Evolutionary conservation across 768 basidiomycete species (phyloP).

Genomic region (Tricholoma bakamatsutake): DNA sequence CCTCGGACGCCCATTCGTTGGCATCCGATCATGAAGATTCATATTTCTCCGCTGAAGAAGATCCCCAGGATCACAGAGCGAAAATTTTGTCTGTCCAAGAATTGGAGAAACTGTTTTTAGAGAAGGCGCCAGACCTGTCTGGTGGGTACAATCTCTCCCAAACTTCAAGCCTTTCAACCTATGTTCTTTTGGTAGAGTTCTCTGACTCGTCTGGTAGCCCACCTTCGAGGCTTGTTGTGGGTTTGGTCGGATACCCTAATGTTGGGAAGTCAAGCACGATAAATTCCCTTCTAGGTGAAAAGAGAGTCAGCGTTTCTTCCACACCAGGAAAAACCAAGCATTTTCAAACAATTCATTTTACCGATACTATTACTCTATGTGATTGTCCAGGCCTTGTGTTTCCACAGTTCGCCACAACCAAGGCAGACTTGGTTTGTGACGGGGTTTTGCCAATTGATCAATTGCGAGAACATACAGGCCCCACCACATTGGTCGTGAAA

Average conservation of each 20-base stretch:
- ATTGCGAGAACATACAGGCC: slow-evolving; percentile 88
- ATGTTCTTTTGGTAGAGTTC: slow-evolving; percentile 44
- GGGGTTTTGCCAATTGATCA: slow-evolving; percentile 98
- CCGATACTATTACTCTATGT: slow-evolving; percentile 78
- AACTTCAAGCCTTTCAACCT: slow-evolving; percentile 2
- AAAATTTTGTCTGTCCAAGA: slow-evolving; percentile 81
- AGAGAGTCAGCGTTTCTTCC: slow-evolving; percentile 96
- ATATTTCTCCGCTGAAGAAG: slow-evolving; percentile 50
- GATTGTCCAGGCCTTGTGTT: slow-evolving; percentile 99
- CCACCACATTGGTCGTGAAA: slow-evolving; percentile 68
- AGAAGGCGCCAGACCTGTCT: slow-evolving; percentile 62
- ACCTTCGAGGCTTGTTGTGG: slow-evolving; percentile 67
- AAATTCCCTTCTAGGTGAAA: slow-evolving; percentile 92
- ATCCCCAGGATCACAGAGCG: slow-evolving; percentile 56
- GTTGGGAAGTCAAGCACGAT: slow-evolving; percentile 98
- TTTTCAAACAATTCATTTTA: slow-evolving; percentile 97
- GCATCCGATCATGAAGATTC: slow-evolving; percentile 33
- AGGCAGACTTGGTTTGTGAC: slow-evolving; percentile 93
- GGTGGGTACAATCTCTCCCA: slow-evolving; percentile 31
- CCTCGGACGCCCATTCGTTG: slow-evolving; percentile 21
- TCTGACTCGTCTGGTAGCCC: slow-evolving; percentile 47
- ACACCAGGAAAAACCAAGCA: slow-evolving; percentile 99
- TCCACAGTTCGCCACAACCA: slow-evolving; percentile 96
- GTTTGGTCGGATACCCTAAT: slow-evolving; percentile 97
- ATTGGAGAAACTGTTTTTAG: slow-evolving; percentile 77